Evolutionary conservation across 2,329 filamentous ascomycete genomes (phyloP).

Genomic region (Colletotrichum sp.): DNA sequence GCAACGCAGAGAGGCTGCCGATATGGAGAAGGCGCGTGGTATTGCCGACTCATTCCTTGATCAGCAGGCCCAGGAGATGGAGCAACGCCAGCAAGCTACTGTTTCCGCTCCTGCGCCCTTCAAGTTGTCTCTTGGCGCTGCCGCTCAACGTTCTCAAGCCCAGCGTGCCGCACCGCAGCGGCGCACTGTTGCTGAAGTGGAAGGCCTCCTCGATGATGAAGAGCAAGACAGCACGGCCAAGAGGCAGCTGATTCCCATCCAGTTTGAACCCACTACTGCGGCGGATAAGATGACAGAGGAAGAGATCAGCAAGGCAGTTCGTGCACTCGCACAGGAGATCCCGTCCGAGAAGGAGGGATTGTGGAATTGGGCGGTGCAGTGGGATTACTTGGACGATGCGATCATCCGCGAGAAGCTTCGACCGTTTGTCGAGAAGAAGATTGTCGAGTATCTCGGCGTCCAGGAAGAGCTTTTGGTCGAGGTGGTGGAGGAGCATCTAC

Average conservation of each 20-base stretch:
- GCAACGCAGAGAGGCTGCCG: constrained; percentile 68
- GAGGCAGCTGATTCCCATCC: constrained; percentile 81
- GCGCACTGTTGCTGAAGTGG: constrained; percentile 90
- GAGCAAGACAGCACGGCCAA: constrained; percentile 77
- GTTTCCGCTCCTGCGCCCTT: constrained; percentile 71
- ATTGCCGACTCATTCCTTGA: constrained; percentile 93
- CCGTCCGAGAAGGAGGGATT: constrained; percentile 84
- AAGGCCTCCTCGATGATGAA: constrained; percentile 93
- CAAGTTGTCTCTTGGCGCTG: constrained; percentile 90
- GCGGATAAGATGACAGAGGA: constrained; percentile 79
- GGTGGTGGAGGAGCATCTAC: constrained; percentile 86
- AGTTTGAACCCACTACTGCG: constrained; percentile 74
- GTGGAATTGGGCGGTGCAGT: constrained; percentile 92
- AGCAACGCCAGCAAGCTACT: constrained; percentile 44
- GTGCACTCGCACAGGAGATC: constrained; percentile 86
- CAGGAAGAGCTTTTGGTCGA: constrained; percentile 96
- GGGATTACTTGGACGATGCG: constrained; percentile 85
- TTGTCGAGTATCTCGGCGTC: constrained; percentile 94
- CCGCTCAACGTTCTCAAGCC: constrained; percentile 74
- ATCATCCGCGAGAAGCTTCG: constrained; percentile 85
- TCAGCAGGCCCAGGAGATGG: constrained; percentile 80
- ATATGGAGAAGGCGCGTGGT: constrained; percentile 79
- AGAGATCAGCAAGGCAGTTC: constrained; percentile 81
- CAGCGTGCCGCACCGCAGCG: constrained; percentile 63
- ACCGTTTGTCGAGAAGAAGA: constrained; percentile 97